Percentiles rank a stretch among this genome's conserved stretches.
These are phyloP conservation scores for Plantago elongata DNA, from an alignment of 257 asterid species.

Conservation along the genomic window DNA sequence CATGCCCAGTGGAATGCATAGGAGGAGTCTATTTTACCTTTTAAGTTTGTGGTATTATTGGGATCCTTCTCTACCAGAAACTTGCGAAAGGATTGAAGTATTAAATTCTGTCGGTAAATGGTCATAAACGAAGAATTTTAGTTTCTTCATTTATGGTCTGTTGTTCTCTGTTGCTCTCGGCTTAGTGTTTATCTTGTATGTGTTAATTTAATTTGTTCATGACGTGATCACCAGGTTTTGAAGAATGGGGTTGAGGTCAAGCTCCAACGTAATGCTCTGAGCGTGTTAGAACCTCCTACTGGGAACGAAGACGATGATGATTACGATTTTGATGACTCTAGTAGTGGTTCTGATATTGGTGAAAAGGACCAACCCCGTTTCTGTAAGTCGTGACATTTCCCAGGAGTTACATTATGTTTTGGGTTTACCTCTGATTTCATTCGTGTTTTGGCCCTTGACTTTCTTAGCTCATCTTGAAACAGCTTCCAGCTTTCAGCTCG, in stretches of 20 bases:
- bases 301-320: constrained; percentile 78
- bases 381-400: constrained; percentile 40
- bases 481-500: constrained; percentile 62
- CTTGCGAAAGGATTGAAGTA: too few species aligned
- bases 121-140: too few species aligned
- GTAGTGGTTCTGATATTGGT: constrained; percentile 73
- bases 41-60: too few species aligned
- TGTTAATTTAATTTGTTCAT: neutral
- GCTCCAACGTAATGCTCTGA: constrained; percentile 91
- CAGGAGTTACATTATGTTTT: constrained; percentile 10
- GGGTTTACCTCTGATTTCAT: neutral
- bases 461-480: constrained; percentile 21
- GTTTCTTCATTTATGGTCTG: too few species aligned
- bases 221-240: constrained; percentile 53
- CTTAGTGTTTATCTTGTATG: neutral
- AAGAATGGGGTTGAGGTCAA: constrained; percentile 94
- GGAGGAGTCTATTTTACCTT: too few species aligned
- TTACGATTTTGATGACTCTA: constrained; percentile 65
- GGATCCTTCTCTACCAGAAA: too few species aligned
- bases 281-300: constrained; percentile 88
- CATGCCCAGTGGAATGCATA: too few species aligned
- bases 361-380: constrained; percentile 54
- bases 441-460: neutral
- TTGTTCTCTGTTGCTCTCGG: too few species aligned
- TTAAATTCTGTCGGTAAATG: too few species aligned